These are phyloP conservation scores for Cercospora janseana DNA, from an alignment of 2,329 filamentous ascomycete species.

Conservation along the genomic window DNA sequence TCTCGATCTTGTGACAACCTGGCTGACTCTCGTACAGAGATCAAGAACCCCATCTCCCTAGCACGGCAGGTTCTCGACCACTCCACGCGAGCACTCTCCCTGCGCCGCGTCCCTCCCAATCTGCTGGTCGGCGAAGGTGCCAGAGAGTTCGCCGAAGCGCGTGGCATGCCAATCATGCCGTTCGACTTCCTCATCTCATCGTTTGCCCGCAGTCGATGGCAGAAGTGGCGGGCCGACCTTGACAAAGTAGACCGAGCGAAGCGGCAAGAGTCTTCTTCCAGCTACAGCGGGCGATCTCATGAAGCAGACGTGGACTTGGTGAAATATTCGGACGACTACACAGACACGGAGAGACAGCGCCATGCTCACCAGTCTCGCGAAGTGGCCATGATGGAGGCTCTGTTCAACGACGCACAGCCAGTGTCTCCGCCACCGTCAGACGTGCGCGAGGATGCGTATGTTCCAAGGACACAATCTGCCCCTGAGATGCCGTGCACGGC, in stretches of 20 bases:
- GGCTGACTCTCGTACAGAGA: conserved; percentile 55
- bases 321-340: conserved; percentile 7
- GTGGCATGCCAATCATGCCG: conserved; percentile 70
- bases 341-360: conserved; percentile 29
- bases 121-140: conserved; percentile 84
- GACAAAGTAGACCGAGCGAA: conserved; percentile 56
- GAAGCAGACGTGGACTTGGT: conserved; percentile 27
- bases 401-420: conserved; percentile 39
- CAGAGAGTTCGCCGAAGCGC: conserved; percentile 76
- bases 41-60: conserved; percentile 88
- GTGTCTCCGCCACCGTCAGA: conserved; percentile 37
- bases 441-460: conserved; percentile 16
- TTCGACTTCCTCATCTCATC: conserved; percentile 78
- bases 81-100: conserved; percentile 71
- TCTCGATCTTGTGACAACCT: not conserved
- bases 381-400: conserved; percentile 33
- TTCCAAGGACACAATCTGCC: not conserved
- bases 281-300: conserved; percentile 18
- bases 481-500: conserved; percentile 27
- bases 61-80: conserved; percentile 79
- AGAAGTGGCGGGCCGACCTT: conserved; percentile 73
- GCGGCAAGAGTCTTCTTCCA: conserved; percentile 29
- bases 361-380: conserved; percentile 41
- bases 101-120: conserved; percentile 88
- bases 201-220: conserved; percentile 73